These are phyloP conservation scores for Suhomyces faveliae DNA, from an alignment of 805 yeast genomes.

Conservation along the genomic window DNA sequence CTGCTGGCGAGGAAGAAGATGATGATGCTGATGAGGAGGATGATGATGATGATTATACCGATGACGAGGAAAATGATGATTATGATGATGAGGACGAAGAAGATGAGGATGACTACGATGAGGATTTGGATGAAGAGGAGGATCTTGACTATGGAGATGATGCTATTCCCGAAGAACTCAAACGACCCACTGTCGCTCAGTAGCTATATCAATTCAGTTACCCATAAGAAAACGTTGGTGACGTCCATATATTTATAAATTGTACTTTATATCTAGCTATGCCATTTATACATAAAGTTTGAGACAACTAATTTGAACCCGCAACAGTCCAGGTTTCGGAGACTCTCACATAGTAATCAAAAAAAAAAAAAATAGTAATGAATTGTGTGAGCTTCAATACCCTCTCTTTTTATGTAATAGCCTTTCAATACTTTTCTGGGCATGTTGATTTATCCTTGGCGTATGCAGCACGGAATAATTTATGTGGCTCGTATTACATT, in stretches of 20 bases:
- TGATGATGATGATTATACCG: slow-evolving; percentile 20
- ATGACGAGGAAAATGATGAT: slow-evolving; percentile 13
- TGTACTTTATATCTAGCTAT: background rate
- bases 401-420: too few relatives aligned
- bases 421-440: too few relatives aligned
- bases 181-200: background rate
- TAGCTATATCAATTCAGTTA: background rate
- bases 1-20: slow-evolving; percentile 20
- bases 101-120: slow-evolving; percentile 21
- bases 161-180: slow-evolving; percentile 12
- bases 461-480: too few relatives aligned
- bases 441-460: too few relatives aligned
- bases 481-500: too few relatives aligned
- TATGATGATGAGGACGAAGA: slow-evolving; percentile 28
- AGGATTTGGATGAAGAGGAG: slow-evolving; percentile 14
- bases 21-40: slow-evolving; percentile 17
- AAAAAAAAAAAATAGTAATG: too few relatives aligned
- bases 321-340: too few relatives aligned
- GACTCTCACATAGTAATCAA: too few relatives aligned
- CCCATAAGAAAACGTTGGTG: background rate
- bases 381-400: too few relatives aligned
- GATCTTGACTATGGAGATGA: slow-evolving; percentile 13
- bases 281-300: too few relatives aligned
- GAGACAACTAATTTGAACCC: too few relatives aligned
- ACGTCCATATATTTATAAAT: background rate